These are phyloP conservation scores for Onygenales sp. DNA, from an alignment of 2,329 filamentous ascomycete genomes.

Conservation along the genomic window DNA sequence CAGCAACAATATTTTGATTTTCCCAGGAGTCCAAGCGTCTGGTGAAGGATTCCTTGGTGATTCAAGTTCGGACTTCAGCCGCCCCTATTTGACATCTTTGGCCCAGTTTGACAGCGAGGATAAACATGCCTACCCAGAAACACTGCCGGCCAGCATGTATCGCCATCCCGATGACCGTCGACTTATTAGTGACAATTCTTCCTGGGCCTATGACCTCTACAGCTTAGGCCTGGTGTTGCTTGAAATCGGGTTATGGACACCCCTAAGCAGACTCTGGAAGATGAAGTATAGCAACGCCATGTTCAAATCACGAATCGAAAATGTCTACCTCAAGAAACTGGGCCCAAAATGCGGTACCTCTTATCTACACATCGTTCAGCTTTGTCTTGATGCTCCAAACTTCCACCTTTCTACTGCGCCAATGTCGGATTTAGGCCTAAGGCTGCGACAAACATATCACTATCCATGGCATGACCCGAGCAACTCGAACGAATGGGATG, in stretches of 20 bases:
- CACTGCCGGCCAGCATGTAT: slow-evolving; percentile 48
- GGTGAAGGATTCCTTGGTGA: slow-evolving; percentile 14
- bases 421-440: slow-evolving; percentile 30
- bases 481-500: slow-evolving; percentile 30
- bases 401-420: slow-evolving; percentile 33
- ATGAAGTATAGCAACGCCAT: slow-evolving; percentile 52
- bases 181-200: slow-evolving; percentile 26
- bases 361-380: slow-evolving; percentile 53
- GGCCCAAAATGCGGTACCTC: slow-evolving; percentile 54
- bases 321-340: slow-evolving; percentile 52
- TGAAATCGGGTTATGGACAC: slow-evolving; percentile 56
- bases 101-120: slow-evolving; percentile 44
- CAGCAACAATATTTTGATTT: slow-evolving; percentile 54
- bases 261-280: slow-evolving; percentile 54
- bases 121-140: slow-evolving; percentile 38
- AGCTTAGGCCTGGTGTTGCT: slow-evolving; percentile 52
- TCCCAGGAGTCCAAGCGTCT: slow-evolving; percentile 32
- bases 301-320: slow-evolving; percentile 56
- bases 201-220: slow-evolving; percentile 47
- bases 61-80: slow-evolving; percentile 35
- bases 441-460: slow-evolving; percentile 31
- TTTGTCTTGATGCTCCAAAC: slow-evolving; percentile 52
- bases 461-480: slow-evolving; percentile 35
- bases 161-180: slow-evolving; percentile 46
- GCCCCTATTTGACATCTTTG: slow-evolving; percentile 50